Conservation (phyloP, 208 protist species). For the Phytomonas francai region DNA sequence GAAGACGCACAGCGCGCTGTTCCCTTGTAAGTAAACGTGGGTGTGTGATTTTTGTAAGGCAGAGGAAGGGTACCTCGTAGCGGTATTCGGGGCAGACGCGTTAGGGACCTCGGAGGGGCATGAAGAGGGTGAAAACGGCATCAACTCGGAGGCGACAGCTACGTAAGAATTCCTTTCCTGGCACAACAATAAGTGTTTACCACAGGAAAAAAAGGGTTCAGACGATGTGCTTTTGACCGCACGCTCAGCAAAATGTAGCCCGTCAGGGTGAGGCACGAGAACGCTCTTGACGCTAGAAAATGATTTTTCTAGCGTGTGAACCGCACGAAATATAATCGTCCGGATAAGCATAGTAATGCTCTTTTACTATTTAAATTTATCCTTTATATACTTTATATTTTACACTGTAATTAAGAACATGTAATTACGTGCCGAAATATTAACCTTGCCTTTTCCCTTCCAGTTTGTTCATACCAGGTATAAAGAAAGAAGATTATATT, state of each 20-base stretch:
- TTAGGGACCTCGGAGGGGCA: not conserved
- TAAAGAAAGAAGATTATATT: not conserved
- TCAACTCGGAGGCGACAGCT: constrained; percentile 13
- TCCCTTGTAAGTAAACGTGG: constrained; percentile 25
- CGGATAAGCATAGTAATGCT: not conserved
- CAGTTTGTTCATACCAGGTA: not conserved
- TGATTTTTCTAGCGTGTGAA: constrained; percentile 8
- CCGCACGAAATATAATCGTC: not conserved
- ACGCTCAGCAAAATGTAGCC: constrained; percentile 63
- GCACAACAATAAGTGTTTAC: constrained; percentile 34
- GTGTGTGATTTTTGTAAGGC: not conserved
- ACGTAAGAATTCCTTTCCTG: constrained; percentile 24
- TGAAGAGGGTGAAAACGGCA: not conserved
- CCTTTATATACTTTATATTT: constrained; percentile 6
- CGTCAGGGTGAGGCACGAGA: constrained; percentile 3
- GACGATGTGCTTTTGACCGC: constrained; percentile 52
- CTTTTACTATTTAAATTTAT: constrained; percentile 2
- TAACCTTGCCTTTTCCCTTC: not conserved
- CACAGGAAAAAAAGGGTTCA: constrained; percentile 51
- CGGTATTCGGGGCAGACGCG: not conserved
- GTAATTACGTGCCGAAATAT: not conserved
- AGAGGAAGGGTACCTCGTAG: not conserved
- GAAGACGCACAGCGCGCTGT: constrained; percentile 40
- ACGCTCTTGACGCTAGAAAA: constrained; percentile 14
- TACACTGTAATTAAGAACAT: constrained; percentile 11